Evolutionary conservation across 1,284 basidiomycete genomes (phyloP).

Genomic region (Pisolithus thermaeus): DNA sequence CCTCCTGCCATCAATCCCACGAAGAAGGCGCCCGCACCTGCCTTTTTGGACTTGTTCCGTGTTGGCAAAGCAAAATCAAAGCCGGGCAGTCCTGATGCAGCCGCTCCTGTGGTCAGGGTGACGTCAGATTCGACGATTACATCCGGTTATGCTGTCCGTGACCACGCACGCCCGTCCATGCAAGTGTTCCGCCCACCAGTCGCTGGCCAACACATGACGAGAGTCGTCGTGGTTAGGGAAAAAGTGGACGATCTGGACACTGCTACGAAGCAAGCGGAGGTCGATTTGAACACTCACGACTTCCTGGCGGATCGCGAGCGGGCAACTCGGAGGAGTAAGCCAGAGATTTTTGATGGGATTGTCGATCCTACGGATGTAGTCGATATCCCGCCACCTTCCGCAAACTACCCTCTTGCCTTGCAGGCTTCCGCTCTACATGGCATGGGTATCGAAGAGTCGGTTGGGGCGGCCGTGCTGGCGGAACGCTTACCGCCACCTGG

Average conservation of each 20-base stretch:
- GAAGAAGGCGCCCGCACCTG: conserved; percentile 45
- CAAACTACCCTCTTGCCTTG: conserved; percentile 63
- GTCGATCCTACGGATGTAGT: conserved; percentile 79
- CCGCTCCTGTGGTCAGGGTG: conserved; percentile 49
- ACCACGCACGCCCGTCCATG: conserved; percentile 36
- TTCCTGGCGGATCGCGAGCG: conserved; percentile 30
- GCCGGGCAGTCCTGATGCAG: conserved; percentile 46
- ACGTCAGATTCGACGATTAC: conserved; percentile 55
- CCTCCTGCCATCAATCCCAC: conserved; percentile 33
- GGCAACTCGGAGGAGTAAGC: conserved; percentile 20
- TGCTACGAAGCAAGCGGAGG: conserved; percentile 68
- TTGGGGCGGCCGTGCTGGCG: conserved; percentile 66
- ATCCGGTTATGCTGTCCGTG: conserved; percentile 33
- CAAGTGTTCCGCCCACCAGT: conserved; percentile 34
- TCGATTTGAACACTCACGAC: conserved; percentile 55
- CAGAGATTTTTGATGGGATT: conserved; percentile 41
- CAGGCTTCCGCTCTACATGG: conserved; percentile 66
- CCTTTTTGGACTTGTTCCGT: conserved; percentile 65
- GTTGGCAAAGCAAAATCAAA: conserved; percentile 61
- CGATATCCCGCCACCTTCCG: conserved; percentile 60
- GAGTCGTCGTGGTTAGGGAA: conserved; percentile 77
- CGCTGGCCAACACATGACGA: conserved; percentile 34
- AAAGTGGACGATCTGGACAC: conserved; percentile 61
- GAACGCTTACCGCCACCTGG: conserved; percentile 61
- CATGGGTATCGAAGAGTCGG: conserved; percentile 61